A percentile compares a stretch with the other conserved stretches of the same genome.
phyloP scores from a whole-genome alignment of 2,329 filamentous ascomycete genomes.

The Cyclaneusma minus region DNA sequence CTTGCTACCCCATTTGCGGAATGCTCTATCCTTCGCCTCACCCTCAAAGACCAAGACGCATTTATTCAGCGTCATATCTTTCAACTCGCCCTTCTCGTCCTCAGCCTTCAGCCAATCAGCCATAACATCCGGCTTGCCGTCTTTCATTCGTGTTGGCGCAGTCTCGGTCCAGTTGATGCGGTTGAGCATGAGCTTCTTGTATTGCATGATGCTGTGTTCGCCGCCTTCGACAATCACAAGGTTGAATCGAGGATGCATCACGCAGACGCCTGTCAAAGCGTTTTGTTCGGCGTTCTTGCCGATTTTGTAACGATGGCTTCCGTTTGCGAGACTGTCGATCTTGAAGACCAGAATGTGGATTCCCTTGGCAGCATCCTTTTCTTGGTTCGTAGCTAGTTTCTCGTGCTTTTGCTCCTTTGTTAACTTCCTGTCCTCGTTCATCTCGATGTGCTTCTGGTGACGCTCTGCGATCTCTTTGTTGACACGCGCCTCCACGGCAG shows the following conservation, averaged over 20 bases:
- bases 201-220: conserved; percentile 64
- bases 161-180: conserved; percentile 95
- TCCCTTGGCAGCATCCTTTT: conserved; percentile 75
- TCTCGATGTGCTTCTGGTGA: conserved; percentile 57
- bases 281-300: conserved; percentile 84
- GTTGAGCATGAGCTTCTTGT: conserved; percentile 85
- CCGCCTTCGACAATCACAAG: conserved; percentile 88
- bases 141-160: conserved; percentile 45
- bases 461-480: conserved; percentile 86
- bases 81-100: conserved; percentile 62
- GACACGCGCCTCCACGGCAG: conserved; percentile 87
- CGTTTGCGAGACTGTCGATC: conserved; percentile 78
- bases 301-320: conserved; percentile 86
- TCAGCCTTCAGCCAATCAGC: conserved; percentile 67
- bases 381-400: conserved; percentile 70
- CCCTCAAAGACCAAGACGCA: conserved; percentile 85
- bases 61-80: conserved; percentile 68
- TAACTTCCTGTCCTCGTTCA: conserved; percentile 75
- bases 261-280: conserved; percentile 73
- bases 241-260: conserved; percentile 81
- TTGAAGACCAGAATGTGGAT: conserved; percentile 80
- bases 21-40: conserved; percentile 63
- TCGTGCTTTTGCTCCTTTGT: conserved; percentile 77
- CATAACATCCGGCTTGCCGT: conserved; percentile 44
- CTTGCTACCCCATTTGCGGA: conserved; percentile 77